Evolutionary conservation across 108 stramenopile species (phyloP).

Genomic region (Cyclostephanos invisitatus): DNA sequence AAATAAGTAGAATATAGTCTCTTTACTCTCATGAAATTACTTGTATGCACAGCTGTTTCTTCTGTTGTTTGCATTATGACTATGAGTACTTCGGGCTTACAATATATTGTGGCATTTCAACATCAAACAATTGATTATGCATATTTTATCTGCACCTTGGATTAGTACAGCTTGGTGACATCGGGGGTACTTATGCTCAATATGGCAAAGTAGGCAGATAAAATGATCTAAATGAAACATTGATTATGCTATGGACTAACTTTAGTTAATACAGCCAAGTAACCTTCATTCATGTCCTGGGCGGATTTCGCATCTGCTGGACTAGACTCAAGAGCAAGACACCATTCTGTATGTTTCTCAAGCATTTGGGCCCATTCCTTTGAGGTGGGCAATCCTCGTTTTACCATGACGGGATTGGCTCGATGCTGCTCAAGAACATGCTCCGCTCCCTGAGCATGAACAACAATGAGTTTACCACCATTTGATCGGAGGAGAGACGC

Average conservation of each 20-base stretch:
- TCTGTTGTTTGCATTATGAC: too few species aligned
- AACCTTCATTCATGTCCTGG: constrained; percentile 40
- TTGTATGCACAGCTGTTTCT: neutral
- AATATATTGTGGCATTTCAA: neutral
- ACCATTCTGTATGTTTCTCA: constrained; percentile 28
- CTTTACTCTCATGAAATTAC: neutral
- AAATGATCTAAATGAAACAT: neutral
- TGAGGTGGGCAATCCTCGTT: constrained; percentile 61
- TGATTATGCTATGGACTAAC: constrained; percentile 6
- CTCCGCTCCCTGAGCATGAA: constrained; percentile 73
- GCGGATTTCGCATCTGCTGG: constrained; percentile 48
- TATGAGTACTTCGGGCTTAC: too few species aligned
- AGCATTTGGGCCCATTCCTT: constrained; percentile 52
- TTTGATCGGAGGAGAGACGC: constrained; percentile 34
- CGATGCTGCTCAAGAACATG: constrained; percentile 63
- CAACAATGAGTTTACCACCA: constrained; percentile 54
- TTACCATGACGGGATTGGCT: constrained; percentile 70
- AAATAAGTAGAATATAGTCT: neutral
- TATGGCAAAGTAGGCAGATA: too few species aligned
- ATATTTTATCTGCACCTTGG: neutral
- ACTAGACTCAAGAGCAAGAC: constrained; percentile 21
- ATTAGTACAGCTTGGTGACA: neutral
- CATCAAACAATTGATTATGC: too few species aligned
- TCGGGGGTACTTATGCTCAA: neutral
- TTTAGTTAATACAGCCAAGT: constrained; percentile 47